These are phyloP conservation scores for Xylogone sp. DNA, from an alignment of 2,329 filamentous ascomycete genomes.

Conservation along the genomic window DNA sequence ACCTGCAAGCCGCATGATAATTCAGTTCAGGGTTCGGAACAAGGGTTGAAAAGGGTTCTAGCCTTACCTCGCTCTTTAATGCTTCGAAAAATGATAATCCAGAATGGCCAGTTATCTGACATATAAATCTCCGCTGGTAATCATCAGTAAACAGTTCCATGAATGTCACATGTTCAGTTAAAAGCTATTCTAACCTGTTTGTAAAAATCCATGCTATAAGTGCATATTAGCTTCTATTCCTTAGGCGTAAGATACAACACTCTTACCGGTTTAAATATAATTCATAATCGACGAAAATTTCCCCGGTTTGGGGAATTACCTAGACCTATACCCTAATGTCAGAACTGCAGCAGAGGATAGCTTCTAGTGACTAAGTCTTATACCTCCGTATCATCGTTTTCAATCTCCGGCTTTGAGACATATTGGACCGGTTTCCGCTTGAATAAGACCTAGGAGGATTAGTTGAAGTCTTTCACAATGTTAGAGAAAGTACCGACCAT, in stretches of 20 bases:
- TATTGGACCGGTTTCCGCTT: conserved; percentile 94
- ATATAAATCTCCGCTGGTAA: conserved; percentile 72
- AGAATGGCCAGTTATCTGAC: conserved; percentile 92
- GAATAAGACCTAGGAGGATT: conserved; percentile 70
- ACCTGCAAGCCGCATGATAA: conserved; percentile 58
- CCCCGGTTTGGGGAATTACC: conserved; percentile 85
- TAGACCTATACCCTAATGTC: conserved; percentile 67
- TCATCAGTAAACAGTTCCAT: conserved; percentile 20
- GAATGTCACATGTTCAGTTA: conserved; percentile 1
- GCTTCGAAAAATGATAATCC: conserved; percentile 91
- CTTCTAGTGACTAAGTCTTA: conserved; percentile 26
- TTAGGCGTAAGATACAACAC: conserved; percentile 9
- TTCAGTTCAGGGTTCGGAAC: conserved; percentile 23
- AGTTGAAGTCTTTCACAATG: conserved; percentile 5
- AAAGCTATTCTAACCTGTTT: conserved; percentile 63
- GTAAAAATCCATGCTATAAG: conserved; percentile 80
- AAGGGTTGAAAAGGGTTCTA: conserved; percentile 1
- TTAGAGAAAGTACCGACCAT: conserved; percentile 19
- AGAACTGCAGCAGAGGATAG: conserved; percentile 15
- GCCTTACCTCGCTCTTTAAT: conserved; percentile 78
- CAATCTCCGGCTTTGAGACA: conserved; percentile 64
- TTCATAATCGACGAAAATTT: conserved; percentile 87
- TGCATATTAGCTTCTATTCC: conserved; percentile 27
- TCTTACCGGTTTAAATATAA: conserved; percentile 77
- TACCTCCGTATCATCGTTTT: conserved; percentile 84